These are phyloP conservation scores for Solanum corneliomulleri DNA, from an alignment of 257 asterid species.

Conservation along the genomic window DNA sequence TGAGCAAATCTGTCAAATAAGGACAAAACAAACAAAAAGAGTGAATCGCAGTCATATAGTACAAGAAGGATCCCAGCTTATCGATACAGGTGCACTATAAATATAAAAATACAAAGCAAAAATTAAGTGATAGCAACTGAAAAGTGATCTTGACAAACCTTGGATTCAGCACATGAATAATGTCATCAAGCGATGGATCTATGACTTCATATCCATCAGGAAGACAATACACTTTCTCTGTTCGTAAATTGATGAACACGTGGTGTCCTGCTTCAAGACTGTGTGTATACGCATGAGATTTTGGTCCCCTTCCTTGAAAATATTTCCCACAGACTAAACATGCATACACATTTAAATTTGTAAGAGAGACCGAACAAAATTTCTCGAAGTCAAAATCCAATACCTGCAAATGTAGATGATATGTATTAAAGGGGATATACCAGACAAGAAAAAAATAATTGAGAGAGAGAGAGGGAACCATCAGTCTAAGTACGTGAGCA, in stretches of 20 bases:
- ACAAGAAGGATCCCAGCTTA: not conserved
- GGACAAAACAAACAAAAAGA: not conserved
- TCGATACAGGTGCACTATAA: not conserved
- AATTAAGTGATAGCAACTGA: not conserved
- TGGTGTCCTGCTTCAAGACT: constrained; percentile 98
- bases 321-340: constrained; percentile 97
- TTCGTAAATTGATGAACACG: constrained; percentile 84
- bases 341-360: constrained; percentile 86
- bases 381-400: constrained; percentile 95
- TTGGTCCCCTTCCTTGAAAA: constrained; percentile 93
- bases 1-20: constrained; percentile 49
- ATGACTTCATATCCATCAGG: constrained; percentile 96
- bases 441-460: not conserved
- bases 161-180: constrained; percentile 87
- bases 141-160: constrained; percentile 29
- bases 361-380: constrained; percentile 90
- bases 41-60: not conserved
- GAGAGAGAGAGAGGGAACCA: not conserved
- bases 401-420: constrained; percentile 45
- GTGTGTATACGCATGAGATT: constrained; percentile 95
- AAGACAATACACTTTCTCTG: constrained; percentile 94
- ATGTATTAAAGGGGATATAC: not conserved
- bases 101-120: not conserved
- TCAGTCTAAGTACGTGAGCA: not conserved
- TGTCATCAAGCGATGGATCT: constrained; percentile 90